phyloP scores from a whole-genome alignment of 2,329 filamentous ascomycete genomes.

The Colletotrichum lindemuthianum region DNA sequence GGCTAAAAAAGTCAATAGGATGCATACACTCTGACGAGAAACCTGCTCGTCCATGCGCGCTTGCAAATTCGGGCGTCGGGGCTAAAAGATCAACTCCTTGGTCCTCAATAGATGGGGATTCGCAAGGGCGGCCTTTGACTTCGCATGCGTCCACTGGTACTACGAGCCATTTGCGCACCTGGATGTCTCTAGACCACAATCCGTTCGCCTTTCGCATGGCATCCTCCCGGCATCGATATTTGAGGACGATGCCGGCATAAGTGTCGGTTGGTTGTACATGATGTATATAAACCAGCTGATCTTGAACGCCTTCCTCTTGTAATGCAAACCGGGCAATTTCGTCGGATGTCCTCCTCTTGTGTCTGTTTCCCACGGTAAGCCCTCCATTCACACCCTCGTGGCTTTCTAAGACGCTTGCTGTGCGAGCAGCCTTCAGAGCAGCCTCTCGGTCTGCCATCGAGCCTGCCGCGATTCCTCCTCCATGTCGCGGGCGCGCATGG shows the following conservation, averaged over 20 bases:
- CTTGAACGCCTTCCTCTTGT: constrained; percentile 70
- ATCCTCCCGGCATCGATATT: constrained; percentile 87
- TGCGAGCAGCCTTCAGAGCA: constrained; percentile 65
- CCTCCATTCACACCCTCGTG: constrained; percentile 69
- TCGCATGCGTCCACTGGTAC: constrained; percentile 91
- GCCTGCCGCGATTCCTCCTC: constrained; percentile 65
- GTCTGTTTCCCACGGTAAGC: constrained; percentile 63
- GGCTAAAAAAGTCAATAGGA: constrained; percentile 41
- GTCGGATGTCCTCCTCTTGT: constrained; percentile 76
- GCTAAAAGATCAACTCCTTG: constrained; percentile 62
- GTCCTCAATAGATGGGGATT: constrained; percentile 57
- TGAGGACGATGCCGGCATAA: constrained; percentile 88
- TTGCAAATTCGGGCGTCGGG: constrained; percentile 53
- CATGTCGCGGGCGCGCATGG: constrained; percentile 49
- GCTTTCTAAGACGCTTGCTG: constrained; percentile 68
- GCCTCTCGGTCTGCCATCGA: constrained; percentile 64
- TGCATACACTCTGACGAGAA: constrained; percentile 39
- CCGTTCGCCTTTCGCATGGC: constrained; percentile 88
- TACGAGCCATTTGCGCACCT: constrained; percentile 81
- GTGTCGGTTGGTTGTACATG: constrained; percentile 85
- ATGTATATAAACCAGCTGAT: constrained; percentile 91
- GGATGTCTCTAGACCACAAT: constrained; percentile 94
- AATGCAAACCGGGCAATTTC: constrained; percentile 55
- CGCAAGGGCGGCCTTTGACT: constrained; percentile 77
- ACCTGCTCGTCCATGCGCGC: constrained; percentile 37